A percentile compares a stretch with the other conserved stretches of the same genome.
Conservation (phyloP, 1,284 basidiomycete genomes). For the Apiotrichum brassicae region DNA sequence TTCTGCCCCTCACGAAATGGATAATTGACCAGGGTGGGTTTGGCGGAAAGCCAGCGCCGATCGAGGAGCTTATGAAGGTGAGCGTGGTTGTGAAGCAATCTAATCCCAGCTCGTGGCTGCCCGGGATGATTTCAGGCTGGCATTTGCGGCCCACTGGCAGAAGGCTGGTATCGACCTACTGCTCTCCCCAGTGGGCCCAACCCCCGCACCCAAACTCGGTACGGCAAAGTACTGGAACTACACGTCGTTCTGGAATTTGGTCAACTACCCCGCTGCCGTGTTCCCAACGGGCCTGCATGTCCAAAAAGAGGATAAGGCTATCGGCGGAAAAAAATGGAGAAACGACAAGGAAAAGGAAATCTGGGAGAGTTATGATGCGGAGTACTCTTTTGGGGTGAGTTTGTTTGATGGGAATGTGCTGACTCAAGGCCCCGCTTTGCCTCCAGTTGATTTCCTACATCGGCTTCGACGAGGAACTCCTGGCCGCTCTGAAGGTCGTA, state of each 20-base stretch:
- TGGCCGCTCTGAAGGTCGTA: not conserved
- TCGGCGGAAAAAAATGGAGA: slow-evolving; percentile 1
- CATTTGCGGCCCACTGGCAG: slow-evolving; percentile 26
- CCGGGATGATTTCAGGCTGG: slow-evolving; percentile 31
- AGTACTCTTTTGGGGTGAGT: not conserved
- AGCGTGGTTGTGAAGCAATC: slow-evolving; percentile 6
- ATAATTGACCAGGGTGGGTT: slow-evolving; percentile 17
- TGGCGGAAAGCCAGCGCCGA: slow-evolving; percentile 16
- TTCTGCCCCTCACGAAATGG: slow-evolving; percentile 37
- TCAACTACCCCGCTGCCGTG: slow-evolving; percentile 59
- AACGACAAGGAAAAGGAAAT: slow-evolving; percentile 13
- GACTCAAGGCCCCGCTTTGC: slow-evolving; percentile 10
- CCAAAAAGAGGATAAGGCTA: slow-evolving; percentile 30
- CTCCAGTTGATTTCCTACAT: slow-evolving; percentile 15
- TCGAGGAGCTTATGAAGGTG: slow-evolving; percentile 15
- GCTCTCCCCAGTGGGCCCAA: slow-evolving; percentile 23
- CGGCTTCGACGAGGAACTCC: slow-evolving; percentile 14
- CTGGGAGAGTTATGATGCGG: slow-evolving; percentile 21
- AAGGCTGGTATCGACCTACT: slow-evolving; percentile 30
- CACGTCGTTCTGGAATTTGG: slow-evolving; percentile 58
- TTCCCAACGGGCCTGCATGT: slow-evolving; percentile 55
- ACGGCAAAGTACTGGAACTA: slow-evolving; percentile 45
- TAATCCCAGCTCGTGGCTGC: slow-evolving; percentile 24
- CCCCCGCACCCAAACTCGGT: slow-evolving; percentile 23
- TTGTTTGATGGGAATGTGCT: not conserved